These are phyloP conservation scores for Pleurotus cornucopiae DNA, from an alignment of 768 basidiomycete species.

Conservation along the genomic window DNA sequence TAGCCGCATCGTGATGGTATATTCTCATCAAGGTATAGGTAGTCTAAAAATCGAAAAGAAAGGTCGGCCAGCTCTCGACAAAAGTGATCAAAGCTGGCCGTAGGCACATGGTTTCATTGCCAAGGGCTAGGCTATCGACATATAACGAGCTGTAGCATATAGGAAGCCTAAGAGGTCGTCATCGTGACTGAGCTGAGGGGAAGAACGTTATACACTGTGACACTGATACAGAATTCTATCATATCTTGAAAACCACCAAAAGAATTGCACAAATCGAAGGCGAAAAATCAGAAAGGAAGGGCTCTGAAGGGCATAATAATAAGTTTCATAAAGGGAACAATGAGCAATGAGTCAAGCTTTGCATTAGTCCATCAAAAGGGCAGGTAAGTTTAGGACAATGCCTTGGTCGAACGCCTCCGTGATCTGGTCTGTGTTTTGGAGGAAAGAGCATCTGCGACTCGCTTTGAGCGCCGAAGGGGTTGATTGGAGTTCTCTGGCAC, in stretches of 20 bases:
- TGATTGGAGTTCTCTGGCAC: conserved; percentile 18
- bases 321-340: neutral
- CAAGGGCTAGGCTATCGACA: neutral
- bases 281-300: neutral
- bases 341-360: conserved; percentile 5
- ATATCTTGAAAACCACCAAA: neutral
- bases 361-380: conserved; percentile 26
- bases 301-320: neutral
- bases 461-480: conserved; percentile 59
- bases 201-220: neutral
- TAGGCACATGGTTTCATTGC: neutral
- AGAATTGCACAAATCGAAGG: neutral
- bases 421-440: conserved; percentile 43
- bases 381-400: conserved; percentile 14
- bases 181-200: neutral
- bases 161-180: too few relatives aligned
- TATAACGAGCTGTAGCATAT: neutral
- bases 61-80: too few relatives aligned
- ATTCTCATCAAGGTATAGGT: too few relatives aligned
- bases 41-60: too few relatives aligned
- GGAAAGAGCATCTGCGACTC: conserved; percentile 58
- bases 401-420: conserved; percentile 34
- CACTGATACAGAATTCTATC: conserved; percentile 5
- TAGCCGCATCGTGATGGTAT: too few relatives aligned
- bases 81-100: neutral